Evolutionary conservation across 1,284 basidiomycete species (phyloP).

Genomic region (Fistulina hepatica): DNA sequence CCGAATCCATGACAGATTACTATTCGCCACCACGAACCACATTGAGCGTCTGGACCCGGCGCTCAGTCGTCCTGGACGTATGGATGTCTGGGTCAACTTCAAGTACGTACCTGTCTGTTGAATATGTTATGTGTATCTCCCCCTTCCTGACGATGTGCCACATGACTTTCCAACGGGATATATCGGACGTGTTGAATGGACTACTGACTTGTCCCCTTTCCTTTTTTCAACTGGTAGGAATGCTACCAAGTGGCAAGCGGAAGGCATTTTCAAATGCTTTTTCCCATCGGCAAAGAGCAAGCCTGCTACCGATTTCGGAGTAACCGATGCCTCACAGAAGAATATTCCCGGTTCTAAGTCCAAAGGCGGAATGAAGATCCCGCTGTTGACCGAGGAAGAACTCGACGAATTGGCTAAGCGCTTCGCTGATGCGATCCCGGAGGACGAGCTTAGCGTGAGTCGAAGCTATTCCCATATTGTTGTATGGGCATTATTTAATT

Average conservation of each 20-base stretch:
- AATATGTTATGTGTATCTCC: no score
- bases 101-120: no score
- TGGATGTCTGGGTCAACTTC: constrained; percentile 86
- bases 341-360: constrained; percentile 60
- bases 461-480: no score
- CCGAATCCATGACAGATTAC: constrained; percentile 48
- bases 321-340: constrained; percentile 45
- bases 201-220: no score
- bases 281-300: constrained; percentile 74
- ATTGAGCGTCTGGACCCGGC: constrained; percentile 79
- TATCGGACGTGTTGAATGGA: no score
- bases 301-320: no score
- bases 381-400: constrained; percentile 60
- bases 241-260: constrained; percentile 78
- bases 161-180: no score
- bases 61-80: constrained; percentile 68
- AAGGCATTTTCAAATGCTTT: constrained; percentile 86
- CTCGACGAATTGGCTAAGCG: constrained; percentile 63
- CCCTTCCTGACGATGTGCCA: no score
- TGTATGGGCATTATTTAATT: no score
- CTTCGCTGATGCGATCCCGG: constrained; percentile 67
- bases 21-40: constrained; percentile 79
- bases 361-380: constrained; percentile 49
- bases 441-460: constrained; percentile 75
- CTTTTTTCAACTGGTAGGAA: no score